A percentile compares a stretch with the other conserved stretches of the same genome.
Conservation (phyloP, 208 protist species). For the Trypanosoma platydactyli region DNA sequence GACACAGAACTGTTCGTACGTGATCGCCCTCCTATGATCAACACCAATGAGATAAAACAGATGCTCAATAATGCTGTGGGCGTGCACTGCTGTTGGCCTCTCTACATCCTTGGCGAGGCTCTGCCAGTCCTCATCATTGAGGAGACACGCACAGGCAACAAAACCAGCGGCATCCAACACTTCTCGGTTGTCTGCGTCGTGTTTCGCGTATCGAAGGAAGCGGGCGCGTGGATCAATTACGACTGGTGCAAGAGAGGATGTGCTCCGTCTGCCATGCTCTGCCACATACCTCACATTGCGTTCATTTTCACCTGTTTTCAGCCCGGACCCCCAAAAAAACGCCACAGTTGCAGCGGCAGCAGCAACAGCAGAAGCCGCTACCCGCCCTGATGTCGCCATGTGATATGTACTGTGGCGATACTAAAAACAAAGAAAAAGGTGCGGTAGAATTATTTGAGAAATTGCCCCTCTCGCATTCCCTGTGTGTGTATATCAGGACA, state of each 20-base stretch:
- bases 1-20: constrained; percentile 72
- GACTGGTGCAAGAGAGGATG: neutral
- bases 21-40: constrained; percentile 42
- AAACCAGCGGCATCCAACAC: constrained; percentile 15
- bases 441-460: too few species aligned
- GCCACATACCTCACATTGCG: neutral
- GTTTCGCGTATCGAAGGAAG: constrained; percentile 18
- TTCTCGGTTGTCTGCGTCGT: constrained; percentile 2
- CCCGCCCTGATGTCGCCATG: neutral
- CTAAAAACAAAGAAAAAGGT: too few species aligned
- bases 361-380: neutral
- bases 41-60: constrained; percentile 58
- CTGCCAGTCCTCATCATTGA: constrained; percentile 18
- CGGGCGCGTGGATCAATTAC: constrained; percentile 6
- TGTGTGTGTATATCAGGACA: too few species aligned
- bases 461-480: too few species aligned
- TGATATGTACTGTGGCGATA: neutral
- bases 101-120: neutral
- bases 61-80: constrained; percentile 9
- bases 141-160: constrained; percentile 27
- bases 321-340: neutral
- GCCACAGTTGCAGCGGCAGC: neutral
- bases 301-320: neutral
- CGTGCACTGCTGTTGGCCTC: neutral
- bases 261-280: neutral